Evolutionary conservation across 2,329 filamentous ascomycete genomes (phyloP), one percentile per base, ranked within the genome.

Genomic region (Neurospora sp.): DNA sequence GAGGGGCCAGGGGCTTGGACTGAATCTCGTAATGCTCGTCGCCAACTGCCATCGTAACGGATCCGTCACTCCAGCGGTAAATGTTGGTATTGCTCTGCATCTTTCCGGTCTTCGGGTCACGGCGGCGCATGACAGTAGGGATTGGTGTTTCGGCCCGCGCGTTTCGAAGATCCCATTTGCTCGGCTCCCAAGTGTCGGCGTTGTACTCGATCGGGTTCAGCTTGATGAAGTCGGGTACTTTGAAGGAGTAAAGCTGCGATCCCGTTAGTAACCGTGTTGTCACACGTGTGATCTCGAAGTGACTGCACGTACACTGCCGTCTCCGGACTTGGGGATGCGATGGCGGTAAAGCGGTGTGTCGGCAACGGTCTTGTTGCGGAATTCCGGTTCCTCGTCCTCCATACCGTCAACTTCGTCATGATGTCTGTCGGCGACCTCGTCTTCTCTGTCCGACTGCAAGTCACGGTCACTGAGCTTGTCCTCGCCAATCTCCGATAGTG

Each of bases 41-140:
- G 15, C 91, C 92, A 33, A 94, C 84, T n/a, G 90, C 87, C 33
- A 95, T 82, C 11, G 91, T 93, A 17, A 92, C 82, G 4, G 90
- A 93, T 38, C 92, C 92, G 76, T 95, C 92, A 72, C 89, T 93
- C 92, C 92, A 95, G 74, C 87, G 87, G 76, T 92, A 87, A 38
- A 95, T 82, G 72, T 90, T 86, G 2, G 92, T 87, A 77, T 95
- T 95, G 76, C 91, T 93, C 77, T 91, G 87, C 13, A 93, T 83
- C 72, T 88, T 82, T 67, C 86, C 85, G 1, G 88, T 90, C n/a
- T 84, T 84, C 10, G 88, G 84, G 70, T 92, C 89, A 76, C 86
- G 87, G 69, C 90, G 88, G 80, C 90, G 92, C 72, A 91, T 89
- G 67, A 92, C 84, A 1, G 90, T 89, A 43, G 88, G 87, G 76